Evolutionary conservation across 768 basidiomycete species (phyloP).

Genomic region (Chlorophyllum brunneum): DNA sequence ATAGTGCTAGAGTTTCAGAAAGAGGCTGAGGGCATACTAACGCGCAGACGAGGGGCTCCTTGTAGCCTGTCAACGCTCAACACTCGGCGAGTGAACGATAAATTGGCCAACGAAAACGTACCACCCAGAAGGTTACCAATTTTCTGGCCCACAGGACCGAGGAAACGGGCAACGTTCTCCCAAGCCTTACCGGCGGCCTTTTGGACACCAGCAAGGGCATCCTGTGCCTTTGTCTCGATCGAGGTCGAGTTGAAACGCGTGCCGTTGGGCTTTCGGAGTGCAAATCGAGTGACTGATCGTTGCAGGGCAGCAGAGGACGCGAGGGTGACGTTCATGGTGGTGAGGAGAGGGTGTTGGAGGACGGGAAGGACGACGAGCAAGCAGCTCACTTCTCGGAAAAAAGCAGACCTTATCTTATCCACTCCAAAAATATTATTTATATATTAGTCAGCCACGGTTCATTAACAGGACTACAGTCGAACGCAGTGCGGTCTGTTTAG

Average conservation of each 20-base stretch:
- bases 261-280: slow-evolving; percentile 22
- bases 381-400: slow-evolving; percentile 10
- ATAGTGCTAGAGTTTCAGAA: neutral
- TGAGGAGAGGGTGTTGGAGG: slow-evolving; percentile 15
- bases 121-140: slow-evolving; percentile 53
- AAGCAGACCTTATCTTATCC: slow-evolving; percentile 5
- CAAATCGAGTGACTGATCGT: slow-evolving; percentile 27
- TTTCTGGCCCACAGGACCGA: slow-evolving; percentile 47
- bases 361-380: slow-evolving; percentile 1
- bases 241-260: slow-evolving; percentile 42
- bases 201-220: slow-evolving; percentile 55
- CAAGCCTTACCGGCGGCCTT: slow-evolving; percentile 52
- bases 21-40: neutral
- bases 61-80: slow-evolving; percentile 48
- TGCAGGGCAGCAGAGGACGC: slow-evolving; percentile 23
- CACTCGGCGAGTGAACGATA: neutral
- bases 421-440: too few relatives aligned
- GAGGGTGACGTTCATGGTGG: slow-evolving; percentile 24
- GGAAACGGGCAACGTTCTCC: slow-evolving; percentile 42
- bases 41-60: slow-evolving; percentile 64
- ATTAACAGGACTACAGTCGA: neutral
- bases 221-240: slow-evolving; percentile 66
- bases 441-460: neutral
- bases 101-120: slow-evolving; percentile 18
- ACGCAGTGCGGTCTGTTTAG: neutral